Conservation (phyloP, 176 grass and related monocot genomes). For the Eremochloa ophiuroides region DNA sequence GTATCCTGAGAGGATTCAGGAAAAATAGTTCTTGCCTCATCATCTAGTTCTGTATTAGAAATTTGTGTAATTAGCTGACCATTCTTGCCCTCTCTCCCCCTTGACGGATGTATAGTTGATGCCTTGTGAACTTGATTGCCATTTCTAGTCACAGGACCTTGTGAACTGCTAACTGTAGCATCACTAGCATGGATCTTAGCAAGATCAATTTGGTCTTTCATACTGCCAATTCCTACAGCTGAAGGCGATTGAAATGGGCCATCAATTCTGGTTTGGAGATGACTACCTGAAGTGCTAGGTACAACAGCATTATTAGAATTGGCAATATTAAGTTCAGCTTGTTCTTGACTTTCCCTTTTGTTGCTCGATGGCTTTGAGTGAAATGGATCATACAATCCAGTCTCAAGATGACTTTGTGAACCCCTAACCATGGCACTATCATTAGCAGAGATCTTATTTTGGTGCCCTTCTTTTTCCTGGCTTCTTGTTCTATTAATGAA, state of each 20-base stretch:
- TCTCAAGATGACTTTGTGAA: slow-evolving; percentile 19
- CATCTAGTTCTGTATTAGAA: slow-evolving; percentile 22
- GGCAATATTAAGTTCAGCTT: slow-evolving; percentile 14
- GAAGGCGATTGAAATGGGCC: neutral
- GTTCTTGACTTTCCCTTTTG: slow-evolving; percentile 23
- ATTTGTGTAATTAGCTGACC: slow-evolving; percentile 21
- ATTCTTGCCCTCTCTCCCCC: slow-evolving; percentile 13
- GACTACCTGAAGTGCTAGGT: slow-evolving; percentile 16
- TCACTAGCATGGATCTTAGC: slow-evolving; percentile 18
- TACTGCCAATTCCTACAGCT: neutral
- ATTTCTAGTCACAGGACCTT: slow-evolving; percentile 27
- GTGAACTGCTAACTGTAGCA: slow-evolving; percentile 21
- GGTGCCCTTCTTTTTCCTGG: slow-evolving; percentile 20
- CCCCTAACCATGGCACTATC: slow-evolving; percentile 15
- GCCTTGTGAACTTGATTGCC: slow-evolving; percentile 3
- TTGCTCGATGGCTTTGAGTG: slow-evolving; percentile 22
- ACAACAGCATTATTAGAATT: slow-evolving; percentile 10
- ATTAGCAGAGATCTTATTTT: slow-evolving; percentile 33
- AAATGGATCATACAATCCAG: slow-evolving; percentile 17
- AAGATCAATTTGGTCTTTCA: slow-evolving; percentile 30
- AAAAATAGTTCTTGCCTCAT: slow-evolving; percentile 5
- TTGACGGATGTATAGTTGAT: slow-evolving; percentile 21
- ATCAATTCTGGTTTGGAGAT: slow-evolving; percentile 4
- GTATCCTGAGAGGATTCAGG: slow-evolving; percentile 34
- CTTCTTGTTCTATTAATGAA: neutral